These are phyloP conservation scores for Amorphotheca resinae DNA, from an alignment of 495 filamentous ascomycete species.

Conservation along the genomic window DNA sequence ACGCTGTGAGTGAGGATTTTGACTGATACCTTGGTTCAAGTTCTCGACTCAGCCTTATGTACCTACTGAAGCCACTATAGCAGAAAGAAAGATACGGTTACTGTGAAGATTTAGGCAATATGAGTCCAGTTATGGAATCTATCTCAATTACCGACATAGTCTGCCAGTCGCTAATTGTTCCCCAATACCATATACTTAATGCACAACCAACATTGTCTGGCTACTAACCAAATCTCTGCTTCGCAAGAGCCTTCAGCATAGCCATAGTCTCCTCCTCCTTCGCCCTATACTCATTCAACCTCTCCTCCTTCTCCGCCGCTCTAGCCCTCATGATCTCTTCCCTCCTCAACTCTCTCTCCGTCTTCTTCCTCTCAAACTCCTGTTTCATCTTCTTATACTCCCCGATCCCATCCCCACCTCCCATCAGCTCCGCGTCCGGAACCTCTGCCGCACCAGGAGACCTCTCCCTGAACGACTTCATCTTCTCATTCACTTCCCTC, in stretches of 20 bases:
- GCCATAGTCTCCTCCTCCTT: constrained; percentile 58
- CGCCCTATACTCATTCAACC: constrained; percentile 37
- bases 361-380: constrained; percentile 43
- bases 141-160: no score
- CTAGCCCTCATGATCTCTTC: constrained; percentile 50
- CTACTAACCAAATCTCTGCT: constrained; percentile 40
- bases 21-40: no score
- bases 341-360: constrained; percentile 50
- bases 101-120: no score
- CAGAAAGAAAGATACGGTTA: no score
- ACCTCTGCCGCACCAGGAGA: constrained; percentile 46
- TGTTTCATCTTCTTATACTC: constrained; percentile 43
- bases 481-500: constrained; percentile 39
- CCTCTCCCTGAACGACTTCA: constrained; percentile 46
- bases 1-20: no score
- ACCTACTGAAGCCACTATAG: no score
- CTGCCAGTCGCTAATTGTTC: no score
- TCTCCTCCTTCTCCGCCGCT: constrained; percentile 51
- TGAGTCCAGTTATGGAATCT: no score
- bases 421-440: constrained; percentile 48
- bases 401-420: constrained; percentile 42
- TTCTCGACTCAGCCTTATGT: no score
- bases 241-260: constrained; percentile 50
- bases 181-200: no score
- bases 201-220: neutral